Evolutionary conservation across 78 protist genomes (phyloP).

Genomic region (Creolimax fragrantissima): DNA sequence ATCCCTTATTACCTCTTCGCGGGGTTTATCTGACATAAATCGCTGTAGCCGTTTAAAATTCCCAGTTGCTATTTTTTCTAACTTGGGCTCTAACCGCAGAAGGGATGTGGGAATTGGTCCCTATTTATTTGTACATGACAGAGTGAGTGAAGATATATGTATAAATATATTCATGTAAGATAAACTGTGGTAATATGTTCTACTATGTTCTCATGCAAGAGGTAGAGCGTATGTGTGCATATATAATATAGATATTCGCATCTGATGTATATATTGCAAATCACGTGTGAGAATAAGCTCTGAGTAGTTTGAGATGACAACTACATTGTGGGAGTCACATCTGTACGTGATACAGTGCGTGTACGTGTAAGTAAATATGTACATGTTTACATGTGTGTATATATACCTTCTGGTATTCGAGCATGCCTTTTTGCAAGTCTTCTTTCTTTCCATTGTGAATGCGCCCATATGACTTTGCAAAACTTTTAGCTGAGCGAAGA

Average conservation of each 20-base stretch:
- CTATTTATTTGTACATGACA: neutral
- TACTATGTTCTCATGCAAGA: no score
- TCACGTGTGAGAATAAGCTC: neutral
- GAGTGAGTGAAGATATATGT: neutral
- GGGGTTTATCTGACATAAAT: conserved; percentile 11
- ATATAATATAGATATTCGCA: neutral
- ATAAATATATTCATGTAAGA: neutral
- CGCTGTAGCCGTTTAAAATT: conserved; percentile 18
- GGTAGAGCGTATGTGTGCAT: neutral
- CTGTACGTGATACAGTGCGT: no score
- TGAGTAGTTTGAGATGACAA: no score
- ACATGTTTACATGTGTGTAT: neutral
- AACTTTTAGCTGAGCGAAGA: neutral
- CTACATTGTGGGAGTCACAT: no score
- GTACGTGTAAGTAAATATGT: neutral
- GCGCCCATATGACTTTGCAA: neutral
- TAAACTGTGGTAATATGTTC: no score
- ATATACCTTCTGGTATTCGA: conserved; percentile 2
- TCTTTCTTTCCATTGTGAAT: neutral
- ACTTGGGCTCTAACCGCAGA: neutral
- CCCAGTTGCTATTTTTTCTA: neutral
- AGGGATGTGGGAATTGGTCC: conserved; percentile 21
- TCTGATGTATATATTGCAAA: neutral
- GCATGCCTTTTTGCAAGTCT: neutral
- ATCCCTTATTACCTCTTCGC: neutral